phyloP scores from a whole-genome alignment of 805 yeast genomes.

The Saturnispora sekii region DNA sequence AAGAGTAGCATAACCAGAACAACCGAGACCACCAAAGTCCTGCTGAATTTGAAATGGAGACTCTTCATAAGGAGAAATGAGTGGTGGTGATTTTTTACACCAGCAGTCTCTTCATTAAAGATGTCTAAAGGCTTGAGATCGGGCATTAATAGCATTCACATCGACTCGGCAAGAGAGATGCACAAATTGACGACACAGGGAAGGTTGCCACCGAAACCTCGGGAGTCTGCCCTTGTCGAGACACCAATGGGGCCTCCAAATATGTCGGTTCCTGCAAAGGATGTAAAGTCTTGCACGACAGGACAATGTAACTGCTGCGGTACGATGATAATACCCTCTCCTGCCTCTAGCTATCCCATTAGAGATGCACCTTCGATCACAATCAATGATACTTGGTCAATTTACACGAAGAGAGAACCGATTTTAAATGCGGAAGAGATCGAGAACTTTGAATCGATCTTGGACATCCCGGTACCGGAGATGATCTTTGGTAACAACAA shows the following conservation, averaged over 20 bases:
- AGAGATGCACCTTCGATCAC: conserved; percentile 61
- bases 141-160: conserved; percentile 41
- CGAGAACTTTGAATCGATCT: conserved; percentile 50
- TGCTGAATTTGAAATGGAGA: background rate
- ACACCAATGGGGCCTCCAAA: background rate
- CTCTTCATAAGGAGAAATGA: background rate
- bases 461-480: conserved; percentile 84
- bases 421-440: conserved; percentile 67
- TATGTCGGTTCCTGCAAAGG: conserved; percentile 14
- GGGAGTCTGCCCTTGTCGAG: background rate
- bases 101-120: background rate
- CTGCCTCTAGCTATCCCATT: conserved; percentile 53
- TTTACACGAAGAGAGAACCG: conserved; percentile 64
- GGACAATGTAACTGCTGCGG: conserved; percentile 56
- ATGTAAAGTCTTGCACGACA: conserved; percentile 16
- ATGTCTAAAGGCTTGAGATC: background rate
- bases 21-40: background rate
- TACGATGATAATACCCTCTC: conserved; percentile 67
- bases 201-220: conserved; percentile 3
- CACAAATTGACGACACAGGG: conserved; percentile 36
- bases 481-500: conserved; percentile 90
- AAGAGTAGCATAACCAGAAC: background rate
- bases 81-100: background rate
- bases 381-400: conserved; percentile 58
- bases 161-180: conserved; percentile 57